Conservation (phyloP, 1,284 basidiomycete species). For the Acaromyces ingoldii region DNA sequence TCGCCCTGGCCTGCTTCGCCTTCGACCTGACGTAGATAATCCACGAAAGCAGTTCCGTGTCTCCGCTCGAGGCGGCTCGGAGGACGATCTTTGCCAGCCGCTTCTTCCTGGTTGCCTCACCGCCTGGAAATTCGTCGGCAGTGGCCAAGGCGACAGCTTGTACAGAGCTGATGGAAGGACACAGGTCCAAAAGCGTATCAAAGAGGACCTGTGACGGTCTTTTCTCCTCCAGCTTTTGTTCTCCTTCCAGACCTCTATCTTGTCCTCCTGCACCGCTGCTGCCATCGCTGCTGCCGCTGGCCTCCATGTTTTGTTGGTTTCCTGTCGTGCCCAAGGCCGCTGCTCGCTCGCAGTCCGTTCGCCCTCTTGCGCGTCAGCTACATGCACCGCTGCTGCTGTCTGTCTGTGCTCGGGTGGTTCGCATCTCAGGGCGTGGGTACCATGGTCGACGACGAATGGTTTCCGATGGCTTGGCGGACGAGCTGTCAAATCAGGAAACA, state of each 20-base stretch:
- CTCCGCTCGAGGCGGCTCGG: constrained; percentile 29
- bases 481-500: too few relatives aligned
- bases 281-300: too few relatives aligned
- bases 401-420: too few relatives aligned
- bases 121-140: not conserved
- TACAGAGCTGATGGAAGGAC: constrained; percentile 28
- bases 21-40: constrained; percentile 21
- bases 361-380: too few relatives aligned
- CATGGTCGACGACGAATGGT: too few relatives aligned
- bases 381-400: too few relatives aligned
- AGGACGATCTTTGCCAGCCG: constrained; percentile 24
- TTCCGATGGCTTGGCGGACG: too few relatives aligned
- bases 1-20: constrained; percentile 9
- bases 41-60: constrained; percentile 40
- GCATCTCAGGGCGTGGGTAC: too few relatives aligned
- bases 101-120: constrained; percentile 9
- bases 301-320: too few relatives aligned
- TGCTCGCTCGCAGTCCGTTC: too few relatives aligned
- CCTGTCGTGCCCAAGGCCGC: too few relatives aligned
- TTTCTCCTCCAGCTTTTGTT: not conserved
- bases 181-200: constrained; percentile 23
- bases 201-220: not conserved
- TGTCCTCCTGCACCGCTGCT: constrained; percentile 1
- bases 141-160: constrained; percentile 17
- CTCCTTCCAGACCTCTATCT: not conserved